Base-by-base conservation (phyloP, 306 rosid species). In the Astragalus glycyphyllos region DNA sequence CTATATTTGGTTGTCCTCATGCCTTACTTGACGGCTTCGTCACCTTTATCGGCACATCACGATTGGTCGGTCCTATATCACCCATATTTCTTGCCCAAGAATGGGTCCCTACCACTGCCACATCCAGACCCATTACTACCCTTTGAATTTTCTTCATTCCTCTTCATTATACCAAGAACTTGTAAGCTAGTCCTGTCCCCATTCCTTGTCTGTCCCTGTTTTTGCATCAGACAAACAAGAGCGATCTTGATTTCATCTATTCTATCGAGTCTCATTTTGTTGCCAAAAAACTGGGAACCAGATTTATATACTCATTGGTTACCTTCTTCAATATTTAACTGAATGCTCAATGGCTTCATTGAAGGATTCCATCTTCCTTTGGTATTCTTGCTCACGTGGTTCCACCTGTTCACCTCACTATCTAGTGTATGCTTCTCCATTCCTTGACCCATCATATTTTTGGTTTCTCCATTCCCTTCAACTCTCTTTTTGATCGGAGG, bases 141-240 rank as follows among this genome's bases (percentile, higher is more conserved):
- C 23, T 55, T 55, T 55, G 35, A 11, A 13, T 26, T 55, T 26
- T 23, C 42, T 38, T 38, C 42, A 1, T 11, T 26, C 6, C 34
- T 55, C 60, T 11, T 26, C 34, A 23, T 55, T 29, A 14, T 15
- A 55, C 60, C 60, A 10, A 55, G 35, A 55, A 55, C 31, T 55
- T 26, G 60, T 10, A 55, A 6, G 38, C 38, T 38, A 6, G 7
- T 38, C 42, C 10, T 2, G 10, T 38, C 42, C 42, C 10, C 7
- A 11, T 55, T 37, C 37, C 1, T 26, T 11, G 15, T 55, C 7
- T 17, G 5, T 8, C n/a, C 58, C 2, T 20, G 26, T 51, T 51
- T 23, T 53, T 53, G 13, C 58, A 53, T 53, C 34, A 4, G n/a
- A 53, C 14, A 3, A 53, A 12, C 32, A 53, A 53, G 58, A 53